phyloP scores from a whole-genome alignment of 2,329 filamentous ascomycete species.

The Aurifilum marmelostoma region DNA sequence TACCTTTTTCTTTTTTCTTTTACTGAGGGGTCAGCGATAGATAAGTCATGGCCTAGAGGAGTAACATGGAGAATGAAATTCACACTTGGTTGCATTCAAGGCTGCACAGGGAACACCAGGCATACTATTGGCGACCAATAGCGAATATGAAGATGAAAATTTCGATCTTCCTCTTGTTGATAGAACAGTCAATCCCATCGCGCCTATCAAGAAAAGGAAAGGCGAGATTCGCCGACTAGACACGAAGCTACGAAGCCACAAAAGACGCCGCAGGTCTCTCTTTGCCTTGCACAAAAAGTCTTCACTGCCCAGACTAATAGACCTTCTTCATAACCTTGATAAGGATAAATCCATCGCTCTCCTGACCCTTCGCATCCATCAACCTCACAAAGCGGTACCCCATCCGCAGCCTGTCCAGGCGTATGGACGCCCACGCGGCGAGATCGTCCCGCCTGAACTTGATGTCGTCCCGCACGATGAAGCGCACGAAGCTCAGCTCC shows the following conservation, averaged over 20 bases:
- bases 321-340: constrained; percentile 71
- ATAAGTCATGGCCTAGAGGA: neutral
- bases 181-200: neutral
- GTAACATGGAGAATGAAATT: neutral
- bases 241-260: neutral
- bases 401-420: constrained; percentile 75
- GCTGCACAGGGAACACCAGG: neutral
- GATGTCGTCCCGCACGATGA: constrained; percentile 88
- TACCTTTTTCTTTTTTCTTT: neutral
- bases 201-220: neutral
- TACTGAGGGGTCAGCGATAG: neutral
- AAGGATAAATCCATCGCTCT: constrained; percentile 71
- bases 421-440: constrained; percentile 86
- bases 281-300: neutral
- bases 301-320: constrained; percentile 25
- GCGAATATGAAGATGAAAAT: neutral
- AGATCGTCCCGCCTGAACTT: constrained; percentile 72
- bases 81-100: neutral
- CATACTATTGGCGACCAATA: neutral
- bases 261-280: neutral
- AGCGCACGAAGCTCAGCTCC: constrained; percentile 73
- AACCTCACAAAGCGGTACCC: constrained; percentile 81
- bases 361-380: constrained; percentile 67
- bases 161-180: neutral
- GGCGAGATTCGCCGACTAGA: neutral